These are phyloP conservation scores for Maudiozyma turicensis DNA, from an alignment of 805 yeast genomes.

Conservation along the genomic window DNA sequence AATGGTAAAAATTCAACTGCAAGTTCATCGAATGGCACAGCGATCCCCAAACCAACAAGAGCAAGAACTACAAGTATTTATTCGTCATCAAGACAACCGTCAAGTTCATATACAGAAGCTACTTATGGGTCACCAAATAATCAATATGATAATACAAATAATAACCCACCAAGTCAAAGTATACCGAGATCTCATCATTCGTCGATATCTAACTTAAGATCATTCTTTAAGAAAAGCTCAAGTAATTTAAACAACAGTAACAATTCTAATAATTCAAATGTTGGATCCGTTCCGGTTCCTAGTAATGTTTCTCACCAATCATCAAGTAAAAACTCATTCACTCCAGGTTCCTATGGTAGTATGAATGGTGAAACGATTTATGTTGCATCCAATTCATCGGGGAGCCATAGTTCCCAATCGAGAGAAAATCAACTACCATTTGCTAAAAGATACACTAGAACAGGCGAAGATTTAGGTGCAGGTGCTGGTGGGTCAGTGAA, in stretches of 20 bases:
- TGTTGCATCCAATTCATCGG: slow-evolving; percentile 22
- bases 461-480: slow-evolving; percentile 82
- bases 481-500: slow-evolving; percentile 93
- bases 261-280: slow-evolving; percentile 1
- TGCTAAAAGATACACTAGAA: slow-evolving; percentile 65
- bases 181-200: slow-evolving; percentile 49
- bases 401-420: slow-evolving; percentile 17
- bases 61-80: slow-evolving; percentile 29
- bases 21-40: slow-evolving; percentile 12
- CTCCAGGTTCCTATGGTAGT: slow-evolving; percentile 31
- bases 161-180: slow-evolving; percentile 31
- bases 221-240: slow-evolving; percentile 50
- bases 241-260: slow-evolving; percentile 1
- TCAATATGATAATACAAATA: slow-evolving; percentile 28
- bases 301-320: background rate
- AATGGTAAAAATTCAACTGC: background rate
- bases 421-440: slow-evolving; percentile 42
- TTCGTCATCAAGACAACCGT: slow-evolving; percentile 29
- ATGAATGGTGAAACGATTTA: slow-evolving; percentile 30
- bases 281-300: background rate
- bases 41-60: slow-evolving; percentile 29
- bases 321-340: slow-evolving; percentile 4
- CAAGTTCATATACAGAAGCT: slow-evolving; percentile 16
- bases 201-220: slow-evolving; percentile 68
- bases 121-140: slow-evolving; percentile 23